Conservation (phyloP, 2,329 filamentous ascomycete genomes). For the Pyricularia sp. region DNA sequence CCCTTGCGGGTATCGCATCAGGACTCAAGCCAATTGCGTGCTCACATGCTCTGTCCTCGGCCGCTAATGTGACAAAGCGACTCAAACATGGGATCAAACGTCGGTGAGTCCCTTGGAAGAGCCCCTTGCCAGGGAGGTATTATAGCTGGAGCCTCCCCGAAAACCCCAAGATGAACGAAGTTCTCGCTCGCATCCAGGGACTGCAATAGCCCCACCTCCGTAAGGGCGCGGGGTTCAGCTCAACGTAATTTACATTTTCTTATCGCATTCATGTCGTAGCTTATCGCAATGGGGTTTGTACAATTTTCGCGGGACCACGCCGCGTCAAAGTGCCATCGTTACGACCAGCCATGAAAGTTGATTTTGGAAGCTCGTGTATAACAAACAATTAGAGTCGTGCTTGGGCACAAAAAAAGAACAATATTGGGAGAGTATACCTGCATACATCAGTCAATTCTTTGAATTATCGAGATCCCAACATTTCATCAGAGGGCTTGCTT, state of each 20-base stretch:
- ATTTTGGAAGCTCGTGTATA: not conserved
- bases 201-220: not conserved
- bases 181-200: not conserved
- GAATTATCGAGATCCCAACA: not conserved
- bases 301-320: not conserved
- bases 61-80: not conserved
- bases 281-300: not conserved
- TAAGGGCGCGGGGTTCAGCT: not conserved
- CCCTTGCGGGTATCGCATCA: not conserved
- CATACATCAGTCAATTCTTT: no score
- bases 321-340: not conserved
- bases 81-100: slow-evolving; percentile 1
- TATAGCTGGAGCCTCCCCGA: not conserved
- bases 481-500: not conserved
- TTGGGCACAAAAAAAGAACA: not conserved
- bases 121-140: not conserved
- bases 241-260: not conserved
- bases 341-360: not conserved
- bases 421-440: not conserved
- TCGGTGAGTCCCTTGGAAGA: not conserved
- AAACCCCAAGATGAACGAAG: not conserved
- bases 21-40: not conserved
- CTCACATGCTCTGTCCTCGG: not conserved
- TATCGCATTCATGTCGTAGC: not conserved
- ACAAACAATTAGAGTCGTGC: not conserved